Percentiles rank a stretch among this genome's conserved stretches.
These are phyloP conservation scores for Podospora didyma DNA, from an alignment of 495 filamentous ascomycete genomes.

Conservation along the genomic window DNA sequence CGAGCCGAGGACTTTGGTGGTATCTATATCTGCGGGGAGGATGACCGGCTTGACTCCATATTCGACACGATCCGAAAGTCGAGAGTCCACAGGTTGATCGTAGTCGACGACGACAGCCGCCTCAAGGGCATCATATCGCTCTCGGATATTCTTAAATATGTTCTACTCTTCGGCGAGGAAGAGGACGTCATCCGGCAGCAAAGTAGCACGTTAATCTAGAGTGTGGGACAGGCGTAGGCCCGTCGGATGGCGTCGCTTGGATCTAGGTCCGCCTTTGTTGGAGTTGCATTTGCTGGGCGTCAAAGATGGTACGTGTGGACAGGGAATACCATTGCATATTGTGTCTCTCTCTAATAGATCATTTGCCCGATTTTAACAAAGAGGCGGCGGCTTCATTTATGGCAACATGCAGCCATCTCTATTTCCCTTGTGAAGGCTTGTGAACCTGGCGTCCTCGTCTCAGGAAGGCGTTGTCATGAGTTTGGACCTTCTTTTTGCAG, in stretches of 20 bases:
- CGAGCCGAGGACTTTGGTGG: constrained; percentile 89
- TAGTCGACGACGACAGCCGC: constrained; percentile 82
- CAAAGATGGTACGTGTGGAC: constrained; percentile 22
- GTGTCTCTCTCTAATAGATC: constrained; percentile 7
- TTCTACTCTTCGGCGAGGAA: constrained; percentile 80
- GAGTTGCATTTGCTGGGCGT: constrained; percentile 31
- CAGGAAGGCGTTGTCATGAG: background rate
- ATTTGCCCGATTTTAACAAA: too few relatives aligned
- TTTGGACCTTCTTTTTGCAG: background rate
- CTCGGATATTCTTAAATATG: constrained; percentile 94
- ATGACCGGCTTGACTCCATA: constrained; percentile 90
- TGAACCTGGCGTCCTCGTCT: background rate
- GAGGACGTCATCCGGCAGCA: constrained; percentile 42
- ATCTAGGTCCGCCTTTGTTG: constrained; percentile 6
- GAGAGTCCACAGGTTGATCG: constrained; percentile 85
- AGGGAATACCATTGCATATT: constrained; percentile 29
- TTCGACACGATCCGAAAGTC: constrained; percentile 96
- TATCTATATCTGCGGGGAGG: constrained; percentile 90
- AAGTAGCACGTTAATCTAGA: background rate
- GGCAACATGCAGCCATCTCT: too few relatives aligned
- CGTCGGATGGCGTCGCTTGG: constrained; percentile 1
- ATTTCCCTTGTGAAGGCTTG: too few relatives aligned
- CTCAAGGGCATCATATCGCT: constrained; percentile 88
- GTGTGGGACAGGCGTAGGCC: background rate
- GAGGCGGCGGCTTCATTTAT: too few relatives aligned